Evolutionary conservation across 352 stramenopile species (phyloP).

Genomic region (Peronospora belbahrii): DNA sequence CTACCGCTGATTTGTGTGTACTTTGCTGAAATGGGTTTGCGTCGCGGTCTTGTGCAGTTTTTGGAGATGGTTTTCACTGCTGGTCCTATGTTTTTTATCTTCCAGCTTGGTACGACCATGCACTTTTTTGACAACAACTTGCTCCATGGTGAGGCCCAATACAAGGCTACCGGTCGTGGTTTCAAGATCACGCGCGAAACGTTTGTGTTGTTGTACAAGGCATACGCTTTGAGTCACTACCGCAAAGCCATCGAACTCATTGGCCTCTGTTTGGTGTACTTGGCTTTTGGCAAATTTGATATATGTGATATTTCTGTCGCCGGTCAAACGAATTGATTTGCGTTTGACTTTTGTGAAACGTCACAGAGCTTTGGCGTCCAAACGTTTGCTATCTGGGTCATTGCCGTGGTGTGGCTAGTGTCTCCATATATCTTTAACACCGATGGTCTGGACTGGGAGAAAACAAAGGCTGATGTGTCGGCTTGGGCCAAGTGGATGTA

Average conservation of each 20-base stretch:
- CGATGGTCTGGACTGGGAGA: conserved; percentile 78
- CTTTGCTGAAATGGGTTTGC: conserved; percentile 71
- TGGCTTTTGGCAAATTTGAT: conserved; percentile 59
- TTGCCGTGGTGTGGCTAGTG: conserved; percentile 62
- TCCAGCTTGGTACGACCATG: conserved; percentile 77
- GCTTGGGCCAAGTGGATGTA: conserved; percentile 83
- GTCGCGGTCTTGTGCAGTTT: conserved; percentile 59
- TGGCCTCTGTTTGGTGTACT: conserved; percentile 67
- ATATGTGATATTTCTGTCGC: conserved; percentile 43
- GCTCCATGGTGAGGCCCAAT: conserved; percentile 68
- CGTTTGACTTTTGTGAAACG: conserved; percentile 57
- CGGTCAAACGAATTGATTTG: conserved; percentile 38
- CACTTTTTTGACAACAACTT: conserved; percentile 85
- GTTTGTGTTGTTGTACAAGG: conserved; percentile 78
- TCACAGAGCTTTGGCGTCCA: conserved; percentile 72
- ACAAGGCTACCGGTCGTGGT: conserved; percentile 72
- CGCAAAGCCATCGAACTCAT: conserved; percentile 75
- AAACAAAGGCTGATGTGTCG: conserved; percentile 69
- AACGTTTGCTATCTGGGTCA: conserved; percentile 76
- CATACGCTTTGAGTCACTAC: conserved; percentile 68
- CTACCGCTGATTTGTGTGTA: conserved; percentile 71
- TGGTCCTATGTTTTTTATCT: conserved; percentile 72
- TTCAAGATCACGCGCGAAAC: conserved; percentile 83
- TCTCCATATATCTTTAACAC: conserved; percentile 83
- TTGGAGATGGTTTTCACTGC: conserved; percentile 72